phyloP scores from a whole-genome alignment of 805 yeast species.

The Alloascoidea hylecoeti region DNA sequence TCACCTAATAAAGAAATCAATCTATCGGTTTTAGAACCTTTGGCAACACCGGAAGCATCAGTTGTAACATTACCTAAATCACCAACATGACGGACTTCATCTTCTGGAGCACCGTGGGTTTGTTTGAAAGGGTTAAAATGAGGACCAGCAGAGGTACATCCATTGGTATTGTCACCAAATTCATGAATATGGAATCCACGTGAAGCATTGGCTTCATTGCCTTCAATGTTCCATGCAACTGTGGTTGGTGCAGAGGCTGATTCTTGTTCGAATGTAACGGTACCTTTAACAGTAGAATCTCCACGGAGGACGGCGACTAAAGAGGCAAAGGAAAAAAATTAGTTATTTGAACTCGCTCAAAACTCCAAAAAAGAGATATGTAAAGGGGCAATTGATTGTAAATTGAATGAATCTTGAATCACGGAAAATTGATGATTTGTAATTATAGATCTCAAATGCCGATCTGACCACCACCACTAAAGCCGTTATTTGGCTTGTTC shows the following conservation, averaged over 20 bases:
- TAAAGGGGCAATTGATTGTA: no score
- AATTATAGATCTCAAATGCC: no score
- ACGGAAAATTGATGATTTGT: no score
- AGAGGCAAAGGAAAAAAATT: no score
- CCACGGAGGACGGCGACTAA: conserved; percentile 94
- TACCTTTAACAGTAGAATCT: conserved; percentile 79
- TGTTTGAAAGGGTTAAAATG: conserved; percentile 87
- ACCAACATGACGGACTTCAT: conserved; percentile 76
- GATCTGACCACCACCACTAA: no score
- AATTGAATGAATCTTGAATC: no score
- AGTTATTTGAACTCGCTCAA: no score
- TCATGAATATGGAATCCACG: conserved; percentile 98
- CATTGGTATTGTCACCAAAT: conserved; percentile 98
- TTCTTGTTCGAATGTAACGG: conserved; percentile 76
- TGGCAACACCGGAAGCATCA: conserved; percentile 79
- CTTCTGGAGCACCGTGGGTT: conserved; percentile 84
- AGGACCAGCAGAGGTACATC: conserved; percentile 96
- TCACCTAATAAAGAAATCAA: conserved; percentile 76
- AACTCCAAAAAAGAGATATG: no score
- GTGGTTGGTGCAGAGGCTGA: conserved; percentile 75
- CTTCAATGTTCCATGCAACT: conserved; percentile 76
- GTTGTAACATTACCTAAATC: conserved; percentile 92
- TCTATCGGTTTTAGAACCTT: conserved; percentile 72
- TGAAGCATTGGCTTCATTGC: conserved; percentile 76
- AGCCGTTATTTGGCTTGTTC: no score